Evolutionary conservation across 2,329 filamentous ascomycete species (phyloP).

Genomic region (Knufia petricola): DNA sequence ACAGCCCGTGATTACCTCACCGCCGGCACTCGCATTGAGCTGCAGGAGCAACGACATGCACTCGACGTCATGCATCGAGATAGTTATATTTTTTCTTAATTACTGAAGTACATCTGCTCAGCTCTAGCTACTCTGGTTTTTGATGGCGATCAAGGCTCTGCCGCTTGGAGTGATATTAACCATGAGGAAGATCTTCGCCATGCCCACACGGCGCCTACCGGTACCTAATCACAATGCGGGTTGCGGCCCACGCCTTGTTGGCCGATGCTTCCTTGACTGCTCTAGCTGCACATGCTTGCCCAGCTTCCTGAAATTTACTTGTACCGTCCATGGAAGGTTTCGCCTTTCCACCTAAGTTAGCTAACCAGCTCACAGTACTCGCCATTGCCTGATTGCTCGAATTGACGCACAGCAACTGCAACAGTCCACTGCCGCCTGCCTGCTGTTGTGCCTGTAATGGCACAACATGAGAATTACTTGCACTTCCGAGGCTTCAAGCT

Average conservation of each 20-base stretch:
- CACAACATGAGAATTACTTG: not conserved
- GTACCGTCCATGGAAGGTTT: not conserved
- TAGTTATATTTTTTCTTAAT: not conserved
- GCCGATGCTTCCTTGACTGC: not conserved
- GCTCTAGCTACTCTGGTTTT: not conserved
- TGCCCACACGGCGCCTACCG: not conserved
- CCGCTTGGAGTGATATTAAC: not conserved
- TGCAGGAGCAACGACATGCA: not conserved
- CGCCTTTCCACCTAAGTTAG: not conserved
- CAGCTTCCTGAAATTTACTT: not conserved
- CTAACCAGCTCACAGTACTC: not conserved
- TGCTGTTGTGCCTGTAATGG: slow-evolving; percentile 9
- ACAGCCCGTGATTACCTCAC: not conserved
- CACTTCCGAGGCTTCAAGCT: slow-evolving; percentile 2
- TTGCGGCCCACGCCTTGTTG: not conserved
- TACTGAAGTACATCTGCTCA: too few species aligned
- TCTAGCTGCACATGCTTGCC: not conserved
- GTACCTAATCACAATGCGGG: not conserved
- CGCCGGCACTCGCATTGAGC: slow-evolving; percentile 2
- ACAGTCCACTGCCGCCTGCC: not conserved
- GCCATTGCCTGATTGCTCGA: not conserved
- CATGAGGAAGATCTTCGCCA: not conserved
- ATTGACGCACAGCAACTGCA: not conserved
- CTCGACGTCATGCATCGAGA: not conserved
- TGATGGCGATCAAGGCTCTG: not conserved